These are phyloP conservation scores for Pneumocystis canis DNA, from an alignment of 1,139 yeast species.

Conservation along the genomic window DNA sequence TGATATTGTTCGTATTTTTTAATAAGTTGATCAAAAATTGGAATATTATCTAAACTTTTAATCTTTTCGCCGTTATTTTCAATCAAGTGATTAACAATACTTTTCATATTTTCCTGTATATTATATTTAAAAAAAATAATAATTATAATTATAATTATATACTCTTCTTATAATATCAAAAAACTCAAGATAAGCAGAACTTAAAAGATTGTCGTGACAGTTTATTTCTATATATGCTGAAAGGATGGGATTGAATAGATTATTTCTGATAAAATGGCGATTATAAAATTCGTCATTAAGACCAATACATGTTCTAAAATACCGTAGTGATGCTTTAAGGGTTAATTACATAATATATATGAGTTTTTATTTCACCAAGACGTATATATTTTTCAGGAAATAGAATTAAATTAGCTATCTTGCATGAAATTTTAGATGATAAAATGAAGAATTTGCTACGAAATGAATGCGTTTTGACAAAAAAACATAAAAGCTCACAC, in stretches of 20 bases:
- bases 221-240: constrained; percentile 37
- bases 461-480: constrained; percentile 16
- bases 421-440: constrained; percentile 15
- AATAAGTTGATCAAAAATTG: constrained; percentile 8
- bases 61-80: constrained; percentile 32
- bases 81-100: constrained; percentile 37
- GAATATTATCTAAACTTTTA: constrained; percentile 23
- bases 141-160: constrained; percentile 13
- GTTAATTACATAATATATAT: neutral
- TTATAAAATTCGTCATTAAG: constrained; percentile 50
- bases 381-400: constrained; percentile 16
- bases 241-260: constrained; percentile 40
- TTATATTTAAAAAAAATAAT: constrained; percentile 30
- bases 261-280: constrained; percentile 41
- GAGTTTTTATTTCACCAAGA: constrained; percentile 6
- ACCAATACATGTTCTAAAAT: constrained; percentile 43
- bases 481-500: constrained; percentile 18
- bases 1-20: constrained; percentile 11
- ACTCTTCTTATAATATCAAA: constrained; percentile 28
- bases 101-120: constrained; percentile 22
- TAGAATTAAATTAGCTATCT: constrained; percentile 22
- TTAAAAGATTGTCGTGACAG: constrained; percentile 46
- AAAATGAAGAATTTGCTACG: constrained; percentile 14
- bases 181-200: constrained; percentile 63
- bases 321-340: constrained; percentile 27